Evolutionary conservation across 768 basidiomycete species (phyloP), one percentile per base, ranked within the genome.

Genomic region (Calvatia gigantea): DNA sequence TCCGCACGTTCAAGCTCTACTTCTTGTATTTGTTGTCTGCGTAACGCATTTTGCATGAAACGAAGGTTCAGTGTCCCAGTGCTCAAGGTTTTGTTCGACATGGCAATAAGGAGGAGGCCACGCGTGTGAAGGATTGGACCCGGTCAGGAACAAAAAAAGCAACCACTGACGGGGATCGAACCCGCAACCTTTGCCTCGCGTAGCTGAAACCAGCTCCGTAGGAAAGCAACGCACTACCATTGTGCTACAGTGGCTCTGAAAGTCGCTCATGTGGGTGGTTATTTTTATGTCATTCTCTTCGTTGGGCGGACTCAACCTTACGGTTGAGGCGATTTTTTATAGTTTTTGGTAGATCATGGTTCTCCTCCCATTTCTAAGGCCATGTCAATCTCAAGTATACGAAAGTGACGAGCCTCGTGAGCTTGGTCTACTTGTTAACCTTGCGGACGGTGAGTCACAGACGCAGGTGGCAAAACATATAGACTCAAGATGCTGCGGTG

Each of bases 11-110:
- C 56, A 2, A 60, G 47, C 32, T 50, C 35, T 8, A 52, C 59
- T 37, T 48, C 57, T 29, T 58, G 41, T 14, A 51, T 15, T 43
- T 61, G 54, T 21, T 61, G 51, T 23, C 55, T 31, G 17, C 58
- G 41, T 6, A 58, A 8, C 15, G 58, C 60, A 57, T 61, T 61
- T 48, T 62, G 58, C 61, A 62, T 62, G 48, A 62, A 62, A n/a
- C 51, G 53, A 19, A 62, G 58, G 35, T 48, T 51, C 38, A 62
- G 46, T 9, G 61, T 62, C 12, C 56, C 56, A 33, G 51, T 59
- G 52, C 61, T 62, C 29, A 62, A 47, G 5, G 58, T 48, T 46
- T 59, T 59, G 25, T 28, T 51, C 14, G 56, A 57, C 44, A 59
- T 57, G 48, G 54, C 43, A 17, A 32, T 21, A 2, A 38, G 31